Conservation (phyloP, 2,329 filamentous ascomycete species). For the Coniochaeta ligniaria region DNA sequence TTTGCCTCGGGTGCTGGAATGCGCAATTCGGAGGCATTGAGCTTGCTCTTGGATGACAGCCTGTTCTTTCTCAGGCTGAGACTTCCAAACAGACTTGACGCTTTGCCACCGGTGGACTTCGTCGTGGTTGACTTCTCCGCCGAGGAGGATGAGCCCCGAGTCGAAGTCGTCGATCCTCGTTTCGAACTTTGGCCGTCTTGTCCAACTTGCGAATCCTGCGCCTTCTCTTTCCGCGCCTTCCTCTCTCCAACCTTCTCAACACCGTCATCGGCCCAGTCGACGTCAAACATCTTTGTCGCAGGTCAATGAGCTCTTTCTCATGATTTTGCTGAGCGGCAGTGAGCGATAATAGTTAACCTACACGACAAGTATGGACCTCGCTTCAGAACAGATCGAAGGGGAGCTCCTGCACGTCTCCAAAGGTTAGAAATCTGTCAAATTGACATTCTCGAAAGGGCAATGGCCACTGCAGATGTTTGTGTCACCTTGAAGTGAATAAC, state of each 20-base stretch:
- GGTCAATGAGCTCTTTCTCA: neutral
- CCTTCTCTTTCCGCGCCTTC: conserved; percentile 39
- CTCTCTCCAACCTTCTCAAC: conserved; percentile 46
- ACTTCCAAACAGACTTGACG: conserved; percentile 35
- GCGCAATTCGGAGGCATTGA: conserved; percentile 2
- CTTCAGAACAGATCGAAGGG: neutral
- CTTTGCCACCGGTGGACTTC: conserved; percentile 19
- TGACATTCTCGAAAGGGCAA: neutral
- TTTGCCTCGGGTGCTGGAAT: neutral
- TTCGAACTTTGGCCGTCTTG: conserved; percentile 19
- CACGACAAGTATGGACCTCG: conserved; percentile 1
- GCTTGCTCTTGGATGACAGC: conserved; percentile 13
- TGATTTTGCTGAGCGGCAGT: neutral
- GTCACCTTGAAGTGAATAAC: neutral
- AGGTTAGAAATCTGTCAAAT: neutral
- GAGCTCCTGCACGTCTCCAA: neutral
- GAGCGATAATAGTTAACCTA: neutral
- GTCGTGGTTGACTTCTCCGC: conserved; percentile 25
- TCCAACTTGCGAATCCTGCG: conserved; percentile 22
- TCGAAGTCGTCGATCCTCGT: conserved; percentile 30
- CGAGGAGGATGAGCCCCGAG: conserved; percentile 35
- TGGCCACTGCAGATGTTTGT: neutral
- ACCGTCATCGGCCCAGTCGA: conserved; percentile 50
- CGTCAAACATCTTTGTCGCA: conserved; percentile 45
- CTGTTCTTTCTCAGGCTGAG: conserved; percentile 27